These are phyloP conservation scores for Boletus vinaceobasis DNA, from an alignment of 768 basidiomycete species.

Conservation along the genomic window DNA sequence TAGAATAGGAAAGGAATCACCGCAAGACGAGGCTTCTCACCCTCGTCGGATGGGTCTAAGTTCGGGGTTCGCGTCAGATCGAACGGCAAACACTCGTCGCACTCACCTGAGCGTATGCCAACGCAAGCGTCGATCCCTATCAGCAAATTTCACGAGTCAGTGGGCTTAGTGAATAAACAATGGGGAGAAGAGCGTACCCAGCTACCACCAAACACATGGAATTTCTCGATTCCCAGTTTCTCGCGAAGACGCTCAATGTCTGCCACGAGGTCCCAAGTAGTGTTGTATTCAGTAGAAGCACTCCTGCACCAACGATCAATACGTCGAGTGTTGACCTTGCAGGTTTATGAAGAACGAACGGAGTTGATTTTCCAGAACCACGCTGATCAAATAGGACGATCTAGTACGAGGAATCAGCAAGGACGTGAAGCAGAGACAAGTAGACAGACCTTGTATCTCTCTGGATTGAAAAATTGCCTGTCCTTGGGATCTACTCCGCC, in stretches of 20 bases:
- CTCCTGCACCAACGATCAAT: constrained; percentile 40
- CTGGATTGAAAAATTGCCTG: constrained; percentile 77
- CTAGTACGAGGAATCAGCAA: constrained; percentile 33
- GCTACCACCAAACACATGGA: constrained; percentile 94
- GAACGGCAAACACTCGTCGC: not conserved
- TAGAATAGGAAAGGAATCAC: constrained; percentile 33
- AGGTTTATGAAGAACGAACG: constrained; percentile 45
- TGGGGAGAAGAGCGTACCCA: constrained; percentile 56
- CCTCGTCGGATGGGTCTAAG: constrained; percentile 72
- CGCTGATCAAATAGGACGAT: constrained; percentile 90
- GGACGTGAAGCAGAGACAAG: not conserved
- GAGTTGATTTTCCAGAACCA: constrained; percentile 82
- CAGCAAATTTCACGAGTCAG: not conserved
- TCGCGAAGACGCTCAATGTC: constrained; percentile 83
- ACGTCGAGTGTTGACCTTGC: not conserved
- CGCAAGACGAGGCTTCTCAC: constrained; percentile 78
- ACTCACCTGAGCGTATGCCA: constrained; percentile 80
- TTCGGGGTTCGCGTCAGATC: not conserved
- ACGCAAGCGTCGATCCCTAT: constrained; percentile 80
- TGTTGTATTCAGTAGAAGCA: constrained; percentile 81
- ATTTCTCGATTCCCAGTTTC: constrained; percentile 74
- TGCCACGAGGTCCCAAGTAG: constrained; percentile 89
- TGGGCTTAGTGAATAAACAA: not conserved
- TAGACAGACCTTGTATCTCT: constrained; percentile 68
- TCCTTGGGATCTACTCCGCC: constrained; percentile 69